Evolutionary conservation across 2,329 filamentous ascomycete species (phyloP).

Genomic region (Penicillium concentricum): DNA sequence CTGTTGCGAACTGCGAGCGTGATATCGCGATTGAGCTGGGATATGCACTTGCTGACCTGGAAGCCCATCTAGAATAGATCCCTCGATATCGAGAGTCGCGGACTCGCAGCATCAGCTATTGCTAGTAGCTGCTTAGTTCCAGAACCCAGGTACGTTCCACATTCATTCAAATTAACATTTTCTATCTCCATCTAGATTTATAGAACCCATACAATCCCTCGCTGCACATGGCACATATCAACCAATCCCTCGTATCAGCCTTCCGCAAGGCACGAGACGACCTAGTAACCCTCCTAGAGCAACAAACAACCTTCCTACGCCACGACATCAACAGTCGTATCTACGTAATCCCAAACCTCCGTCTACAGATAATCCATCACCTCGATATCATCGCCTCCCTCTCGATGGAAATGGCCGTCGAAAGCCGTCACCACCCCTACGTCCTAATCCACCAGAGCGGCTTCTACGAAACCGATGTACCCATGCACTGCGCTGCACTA

Average conservation of each 20-base stretch:
- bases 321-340: neutral
- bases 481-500: slow-evolving; percentile 1
- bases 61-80: neutral
- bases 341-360: neutral
- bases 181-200: neutral
- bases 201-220: neutral
- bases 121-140: neutral
- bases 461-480: neutral
- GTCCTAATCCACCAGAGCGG: neutral
- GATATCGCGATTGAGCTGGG: neutral
- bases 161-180: neutral
- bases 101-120: neutral
- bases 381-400: neutral
- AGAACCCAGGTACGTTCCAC: neutral
- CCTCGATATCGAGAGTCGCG: no score
- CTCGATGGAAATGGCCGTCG: neutral
- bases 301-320: neutral
- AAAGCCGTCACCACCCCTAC: neutral
- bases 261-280: neutral
- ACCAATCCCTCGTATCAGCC: neutral
- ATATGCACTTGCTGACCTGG: neutral
- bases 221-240: neutral
- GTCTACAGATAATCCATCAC: neutral
- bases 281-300: neutral
- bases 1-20: neutral